phyloP scores from a whole-genome alignment of 352 stramenopile genomes.

The Globisporangium middletonii region DNA sequence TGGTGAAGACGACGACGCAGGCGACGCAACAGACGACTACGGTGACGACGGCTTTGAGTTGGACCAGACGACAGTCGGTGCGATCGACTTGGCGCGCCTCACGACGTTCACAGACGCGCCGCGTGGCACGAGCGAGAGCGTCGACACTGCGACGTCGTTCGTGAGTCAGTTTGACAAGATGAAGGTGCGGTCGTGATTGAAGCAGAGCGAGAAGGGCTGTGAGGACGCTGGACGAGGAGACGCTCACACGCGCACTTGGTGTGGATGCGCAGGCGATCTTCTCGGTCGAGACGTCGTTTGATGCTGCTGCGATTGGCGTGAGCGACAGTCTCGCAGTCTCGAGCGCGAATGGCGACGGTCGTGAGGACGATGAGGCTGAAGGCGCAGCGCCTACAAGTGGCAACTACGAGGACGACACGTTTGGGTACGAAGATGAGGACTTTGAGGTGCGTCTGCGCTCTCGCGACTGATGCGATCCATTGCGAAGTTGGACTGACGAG shows the following conservation, averaged over 20 bases:
- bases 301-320: slow-evolving; percentile 4
- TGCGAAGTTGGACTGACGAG: background rate
- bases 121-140: slow-evolving; percentile 3
- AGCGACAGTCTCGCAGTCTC: slow-evolving; percentile 1
- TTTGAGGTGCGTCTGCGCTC: slow-evolving; percentile 35
- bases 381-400: background rate
- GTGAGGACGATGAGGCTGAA: slow-evolving; percentile 7
- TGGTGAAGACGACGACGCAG: slow-evolving; percentile 14
- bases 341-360: background rate
- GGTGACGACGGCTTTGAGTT: slow-evolving; percentile 61
- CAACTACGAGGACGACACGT: slow-evolving; percentile 23
- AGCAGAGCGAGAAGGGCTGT: too few relatives aligned
- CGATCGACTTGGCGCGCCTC: slow-evolving; percentile 2
- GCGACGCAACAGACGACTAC: slow-evolving; percentile 32
- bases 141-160: slow-evolving; percentile 9
- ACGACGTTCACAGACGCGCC: slow-evolving; percentile 2
- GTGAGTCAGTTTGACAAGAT: slow-evolving; percentile 33
- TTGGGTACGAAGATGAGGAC: slow-evolving; percentile 74
- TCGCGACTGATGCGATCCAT: background rate
- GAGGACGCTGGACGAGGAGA: background rate
- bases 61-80: slow-evolving; percentile 36
- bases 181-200: slow-evolving; percentile 18
- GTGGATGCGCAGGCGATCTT: slow-evolving; percentile 15
- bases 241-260: too few relatives aligned
- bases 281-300: slow-evolving; percentile 16